Percentiles rank a stretch among this genome's conserved stretches.
These are phyloP conservation scores for Alternaria sp. DNA, from an alignment of 2,329 filamentous ascomycete genomes.

Conservation along the genomic window DNA sequence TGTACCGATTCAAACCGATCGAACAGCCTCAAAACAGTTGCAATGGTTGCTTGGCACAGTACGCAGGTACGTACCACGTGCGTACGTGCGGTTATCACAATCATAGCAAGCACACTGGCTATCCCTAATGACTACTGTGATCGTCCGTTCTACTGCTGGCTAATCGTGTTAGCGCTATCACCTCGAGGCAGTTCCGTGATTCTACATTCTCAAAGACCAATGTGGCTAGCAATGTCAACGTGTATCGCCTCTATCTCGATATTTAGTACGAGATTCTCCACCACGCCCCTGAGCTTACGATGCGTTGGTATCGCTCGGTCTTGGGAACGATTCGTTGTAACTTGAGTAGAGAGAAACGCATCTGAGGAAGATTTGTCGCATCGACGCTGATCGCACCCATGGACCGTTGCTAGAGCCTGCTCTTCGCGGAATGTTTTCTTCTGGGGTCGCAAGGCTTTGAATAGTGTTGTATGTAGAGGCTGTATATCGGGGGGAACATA, in stretches of 20 bases:
- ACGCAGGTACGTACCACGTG: background rate
- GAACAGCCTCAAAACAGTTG: background rate
- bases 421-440: background rate
- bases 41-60: background rate
- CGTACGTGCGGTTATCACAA: background rate
- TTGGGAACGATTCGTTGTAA: background rate
- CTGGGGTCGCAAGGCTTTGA: background rate
- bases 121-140: background rate
- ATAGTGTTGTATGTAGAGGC: background rate
- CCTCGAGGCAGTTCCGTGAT: background rate
- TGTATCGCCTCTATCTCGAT: background rate
- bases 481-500: background rate
- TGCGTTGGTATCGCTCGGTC: background rate
- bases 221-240: background rate
- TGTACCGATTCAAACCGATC: background rate
- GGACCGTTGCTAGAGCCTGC: background rate
- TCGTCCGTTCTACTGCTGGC: background rate
- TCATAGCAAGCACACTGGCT: background rate
- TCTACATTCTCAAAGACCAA: background rate
- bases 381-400: background rate
- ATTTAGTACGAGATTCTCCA: background rate
- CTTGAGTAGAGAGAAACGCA: background rate
- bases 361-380: background rate
- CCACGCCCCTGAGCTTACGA: background rate
- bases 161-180: background rate